Evolutionary conservation across 768 basidiomycete species (phyloP).

Genomic region (Sarcodon aspratus): DNA sequence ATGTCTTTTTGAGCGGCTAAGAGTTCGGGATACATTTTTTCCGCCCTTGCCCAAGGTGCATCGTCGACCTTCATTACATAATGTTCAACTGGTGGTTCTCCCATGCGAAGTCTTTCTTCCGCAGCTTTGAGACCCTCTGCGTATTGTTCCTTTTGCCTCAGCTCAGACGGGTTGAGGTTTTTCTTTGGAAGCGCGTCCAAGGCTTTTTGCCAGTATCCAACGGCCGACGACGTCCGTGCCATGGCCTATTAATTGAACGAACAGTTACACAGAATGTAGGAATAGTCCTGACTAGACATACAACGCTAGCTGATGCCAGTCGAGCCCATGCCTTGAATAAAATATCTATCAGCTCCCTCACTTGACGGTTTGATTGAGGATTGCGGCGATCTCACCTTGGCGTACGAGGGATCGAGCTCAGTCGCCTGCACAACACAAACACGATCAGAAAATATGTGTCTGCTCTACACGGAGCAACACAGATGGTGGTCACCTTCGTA

Average conservation of each 20-base stretch:
- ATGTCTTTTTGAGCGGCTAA: too few relatives aligned
- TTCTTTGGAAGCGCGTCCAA: constrained; percentile 17
- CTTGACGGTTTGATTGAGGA: too few relatives aligned
- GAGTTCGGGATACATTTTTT: background rate
- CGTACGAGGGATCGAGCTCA: constrained; percentile 26
- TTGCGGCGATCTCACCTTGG: constrained; percentile 6
- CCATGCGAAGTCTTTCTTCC: constrained; percentile 1
- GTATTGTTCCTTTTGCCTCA: constrained; percentile 25
- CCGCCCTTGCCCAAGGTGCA: background rate
- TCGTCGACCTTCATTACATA: background rate
- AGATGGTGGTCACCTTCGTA: background rate
- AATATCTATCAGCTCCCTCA: too few relatives aligned
- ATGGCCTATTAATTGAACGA: too few relatives aligned
- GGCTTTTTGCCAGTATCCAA: constrained; percentile 16
- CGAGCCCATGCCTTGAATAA: constrained; percentile 25
- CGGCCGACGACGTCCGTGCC: background rate
- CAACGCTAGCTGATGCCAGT: constrained; percentile 17
- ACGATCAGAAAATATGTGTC: background rate
- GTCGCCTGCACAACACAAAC: constrained; percentile 18
- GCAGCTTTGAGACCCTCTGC: constrained; percentile 14
- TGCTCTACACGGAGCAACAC: background rate
- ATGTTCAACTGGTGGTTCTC: background rate
- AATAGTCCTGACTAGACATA: too few relatives aligned
- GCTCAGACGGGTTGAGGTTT: constrained; percentile 18
- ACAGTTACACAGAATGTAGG: too few relatives aligned